Conservation (phyloP, 2,329 filamentous ascomycete species). For the Aspergillus sp. region DNA sequence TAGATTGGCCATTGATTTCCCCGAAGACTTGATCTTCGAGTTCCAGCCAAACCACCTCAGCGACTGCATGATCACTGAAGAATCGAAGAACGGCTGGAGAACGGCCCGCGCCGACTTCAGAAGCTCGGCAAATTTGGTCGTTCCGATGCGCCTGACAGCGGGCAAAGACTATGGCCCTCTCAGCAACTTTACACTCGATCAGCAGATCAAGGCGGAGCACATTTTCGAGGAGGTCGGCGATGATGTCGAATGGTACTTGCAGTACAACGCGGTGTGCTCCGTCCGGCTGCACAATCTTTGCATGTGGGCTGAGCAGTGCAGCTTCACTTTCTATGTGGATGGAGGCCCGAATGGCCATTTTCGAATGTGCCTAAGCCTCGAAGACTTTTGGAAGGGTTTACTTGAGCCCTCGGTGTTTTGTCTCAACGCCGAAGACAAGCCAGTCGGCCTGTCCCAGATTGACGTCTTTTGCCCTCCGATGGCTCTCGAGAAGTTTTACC, state of each 20-base stretch:
- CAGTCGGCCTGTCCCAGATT: conserved; percentile 12
- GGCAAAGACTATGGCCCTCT: conserved; percentile 19
- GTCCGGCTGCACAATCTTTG: conserved; percentile 17
- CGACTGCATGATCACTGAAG: conserved; percentile 14
- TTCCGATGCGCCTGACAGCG: conserved; percentile 20
- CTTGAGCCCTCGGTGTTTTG: no score
- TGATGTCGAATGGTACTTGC: conserved; percentile 10
- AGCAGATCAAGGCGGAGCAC: conserved; percentile 11
- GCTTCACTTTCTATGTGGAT: conserved; percentile 18
- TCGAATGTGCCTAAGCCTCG: conserved; percentile 10
- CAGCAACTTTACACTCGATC: conserved; percentile 20
- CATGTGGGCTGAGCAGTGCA: conserved; percentile 23
- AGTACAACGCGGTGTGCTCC: conserved; percentile 22
- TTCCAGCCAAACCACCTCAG: conserved; percentile 19
- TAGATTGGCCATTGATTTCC: conserved; percentile 20
- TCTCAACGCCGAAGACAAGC: conserved; percentile 1
- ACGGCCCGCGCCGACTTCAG: conserved; percentile 22
- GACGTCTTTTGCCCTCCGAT: conserved; percentile 16
- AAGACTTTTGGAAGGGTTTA: conserved; percentile 12
- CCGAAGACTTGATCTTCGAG: conserved; percentile 18
- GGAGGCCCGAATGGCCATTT: conserved; percentile 22
- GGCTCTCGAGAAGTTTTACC: conserved; percentile 15
- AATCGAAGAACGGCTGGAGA: no score
- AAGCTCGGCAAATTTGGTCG: conserved; percentile 12
- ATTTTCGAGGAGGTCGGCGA: background rate